phyloP scores from a whole-genome alignment of 257 asterid genomes.

The Solanum chiquidenum region DNA sequence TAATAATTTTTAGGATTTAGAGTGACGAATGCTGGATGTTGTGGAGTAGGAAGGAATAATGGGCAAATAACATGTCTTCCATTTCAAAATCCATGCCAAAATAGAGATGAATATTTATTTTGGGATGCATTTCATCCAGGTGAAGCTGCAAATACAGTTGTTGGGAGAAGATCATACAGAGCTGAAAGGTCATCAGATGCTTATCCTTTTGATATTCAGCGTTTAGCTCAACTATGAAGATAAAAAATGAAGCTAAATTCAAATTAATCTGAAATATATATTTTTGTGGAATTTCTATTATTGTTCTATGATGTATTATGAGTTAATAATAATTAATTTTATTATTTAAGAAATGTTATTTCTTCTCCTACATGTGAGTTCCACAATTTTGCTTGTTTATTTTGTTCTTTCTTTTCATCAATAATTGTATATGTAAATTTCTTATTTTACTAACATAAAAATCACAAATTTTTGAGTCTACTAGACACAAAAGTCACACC shows the following conservation, averaged over 20 bases:
- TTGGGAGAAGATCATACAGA: constrained; percentile 71
- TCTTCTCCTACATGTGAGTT: background rate
- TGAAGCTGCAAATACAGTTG: constrained; percentile 59
- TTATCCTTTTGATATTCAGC: constrained; percentile 68
- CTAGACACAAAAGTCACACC: too few species aligned
- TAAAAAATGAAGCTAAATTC: background rate
- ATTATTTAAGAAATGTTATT: background rate
- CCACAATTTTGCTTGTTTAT: background rate
- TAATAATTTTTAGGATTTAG: constrained; percentile 36
- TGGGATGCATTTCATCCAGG: constrained; percentile 96
- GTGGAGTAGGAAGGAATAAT: constrained; percentile 90
- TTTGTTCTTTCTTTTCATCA: background rate
- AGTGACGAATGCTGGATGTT: constrained; percentile 80
- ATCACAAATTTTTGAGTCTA: too few species aligned
- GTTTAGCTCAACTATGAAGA: constrained; percentile 49
- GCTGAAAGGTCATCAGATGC: constrained; percentile 67
- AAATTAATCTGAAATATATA: background rate
- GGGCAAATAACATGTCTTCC: constrained; percentile 98
- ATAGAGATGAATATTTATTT: constrained; percentile 50
- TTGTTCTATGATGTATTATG: background rate
- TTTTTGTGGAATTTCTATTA: background rate
- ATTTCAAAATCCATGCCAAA: constrained; percentile 47
- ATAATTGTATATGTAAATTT: background rate
- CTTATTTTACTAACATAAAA: too few species aligned
- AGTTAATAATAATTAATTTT: background rate